Percentiles rank a stretch among this genome's conserved stretches.
Conservation (phyloP, 2,329 filamentous ascomycete genomes). For the Neoascochyta sp. region DNA sequence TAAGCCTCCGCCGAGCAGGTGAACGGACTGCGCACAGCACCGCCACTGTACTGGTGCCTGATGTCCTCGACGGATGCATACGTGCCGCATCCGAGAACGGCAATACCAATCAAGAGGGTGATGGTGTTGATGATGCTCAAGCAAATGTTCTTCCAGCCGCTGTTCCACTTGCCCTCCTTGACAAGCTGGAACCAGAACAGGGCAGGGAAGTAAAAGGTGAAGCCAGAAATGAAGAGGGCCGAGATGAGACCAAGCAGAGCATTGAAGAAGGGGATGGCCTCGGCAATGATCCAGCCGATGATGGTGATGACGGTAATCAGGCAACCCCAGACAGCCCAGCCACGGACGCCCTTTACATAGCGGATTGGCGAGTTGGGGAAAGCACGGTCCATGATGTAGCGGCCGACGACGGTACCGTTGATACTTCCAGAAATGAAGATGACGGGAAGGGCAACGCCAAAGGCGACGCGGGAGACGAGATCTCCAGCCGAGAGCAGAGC, state of each 20-base stretch:
- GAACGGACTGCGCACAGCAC: slow-evolving; percentile 41
- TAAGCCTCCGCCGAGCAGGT: slow-evolving; percentile 38
- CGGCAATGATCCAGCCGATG: slow-evolving; percentile 65
- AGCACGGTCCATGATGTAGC: slow-evolving; percentile 61
- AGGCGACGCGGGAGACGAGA: slow-evolving; percentile 64
- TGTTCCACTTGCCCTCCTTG: slow-evolving; percentile 45
- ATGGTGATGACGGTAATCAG: slow-evolving; percentile 57
- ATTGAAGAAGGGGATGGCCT: slow-evolving; percentile 68
- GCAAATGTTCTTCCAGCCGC: slow-evolving; percentile 29
- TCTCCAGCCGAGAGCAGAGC: slow-evolving; percentile 62
- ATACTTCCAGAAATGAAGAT: slow-evolving; percentile 70
- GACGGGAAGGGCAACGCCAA: slow-evolving; percentile 66
- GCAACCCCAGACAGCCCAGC: slow-evolving; percentile 55
- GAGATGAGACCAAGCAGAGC: slow-evolving; percentile 62
- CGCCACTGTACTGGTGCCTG: slow-evolving; percentile 38
- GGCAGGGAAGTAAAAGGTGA: slow-evolving; percentile 51
- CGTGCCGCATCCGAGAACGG: slow-evolving; percentile 40
- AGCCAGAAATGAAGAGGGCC: slow-evolving; percentile 64
- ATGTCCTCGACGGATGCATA: slow-evolving; percentile 47
- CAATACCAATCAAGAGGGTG: slow-evolving; percentile 30
- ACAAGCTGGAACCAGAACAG: slow-evolving; percentile 39
- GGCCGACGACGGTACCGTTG: slow-evolving; percentile 64
- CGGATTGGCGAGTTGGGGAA: slow-evolving; percentile 54
- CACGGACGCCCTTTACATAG: slow-evolving; percentile 36
- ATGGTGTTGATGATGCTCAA: slow-evolving; percentile 26